Percentiles rank a stretch among this genome's conserved stretches.
phyloP scores from a whole-genome alignment of 2,329 filamentous ascomycete species.

The Diplodia seriata region DNA sequence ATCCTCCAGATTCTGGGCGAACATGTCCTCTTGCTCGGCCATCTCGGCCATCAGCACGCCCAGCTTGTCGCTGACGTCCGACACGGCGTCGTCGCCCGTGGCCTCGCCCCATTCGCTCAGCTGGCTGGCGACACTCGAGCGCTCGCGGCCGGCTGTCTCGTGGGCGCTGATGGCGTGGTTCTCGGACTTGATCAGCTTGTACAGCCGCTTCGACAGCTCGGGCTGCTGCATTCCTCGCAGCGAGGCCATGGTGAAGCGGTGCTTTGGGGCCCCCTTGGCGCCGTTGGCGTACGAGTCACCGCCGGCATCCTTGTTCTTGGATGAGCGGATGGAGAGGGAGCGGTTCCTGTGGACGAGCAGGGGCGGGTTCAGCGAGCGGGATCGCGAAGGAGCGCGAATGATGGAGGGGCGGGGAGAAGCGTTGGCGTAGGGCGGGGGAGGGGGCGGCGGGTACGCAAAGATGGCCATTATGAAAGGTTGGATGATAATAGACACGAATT shows the following conservation, averaged over 20 bases:
- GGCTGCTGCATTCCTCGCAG: slow-evolving; percentile 85
- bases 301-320: slow-evolving; percentile 47
- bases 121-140: slow-evolving; percentile 83
- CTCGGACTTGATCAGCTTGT: slow-evolving; percentile 91
- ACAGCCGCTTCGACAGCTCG: slow-evolving; percentile 87
- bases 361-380: slow-evolving; percentile 44
- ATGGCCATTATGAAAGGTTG: slow-evolving; percentile 37
- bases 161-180: slow-evolving; percentile 87
- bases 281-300: slow-evolving; percentile 15
- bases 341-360: slow-evolving; percentile 65
- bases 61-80: slow-evolving; percentile 93
- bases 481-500: too few relatives aligned
- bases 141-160: slow-evolving; percentile 84
- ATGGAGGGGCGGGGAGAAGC: slow-evolving; percentile 34
- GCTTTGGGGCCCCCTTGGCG: slow-evolving; percentile 56
- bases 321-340: slow-evolving; percentile 74
- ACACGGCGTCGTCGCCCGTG: slow-evolving; percentile 84
- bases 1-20: slow-evolving; percentile 86
- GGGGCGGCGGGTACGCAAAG: slow-evolving; percentile 41
- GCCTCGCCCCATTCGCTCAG: slow-evolving; percentile 96
- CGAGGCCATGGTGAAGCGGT: slow-evolving; percentile 84
- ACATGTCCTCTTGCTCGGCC: slow-evolving; percentile 89
- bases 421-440: slow-evolving; percentile 41
- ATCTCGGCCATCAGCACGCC: slow-evolving; percentile 91
- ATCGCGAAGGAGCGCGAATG: slow-evolving; percentile 38